A percentile compares a stretch with the other conserved stretches of the same genome.
phyloP scores from a whole-genome alignment of 164 flowering plant species.

The Vitis amurensis region DNA sequence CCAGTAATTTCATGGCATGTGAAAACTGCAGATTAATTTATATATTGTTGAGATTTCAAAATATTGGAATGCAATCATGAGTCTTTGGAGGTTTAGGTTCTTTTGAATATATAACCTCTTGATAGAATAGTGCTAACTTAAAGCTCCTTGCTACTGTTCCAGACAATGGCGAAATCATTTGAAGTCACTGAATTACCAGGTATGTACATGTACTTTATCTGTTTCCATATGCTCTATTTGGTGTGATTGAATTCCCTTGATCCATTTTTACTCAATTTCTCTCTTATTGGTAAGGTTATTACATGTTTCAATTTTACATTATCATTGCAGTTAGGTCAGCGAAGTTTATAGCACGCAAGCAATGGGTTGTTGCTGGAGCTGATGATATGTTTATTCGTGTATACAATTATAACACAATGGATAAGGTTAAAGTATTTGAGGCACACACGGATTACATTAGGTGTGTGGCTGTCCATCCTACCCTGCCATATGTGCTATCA shows the following conservation, averaged over 20 bases:
- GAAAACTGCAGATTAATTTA: no score
- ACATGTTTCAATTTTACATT: neutral
- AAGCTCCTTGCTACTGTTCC: conserved; percentile 24
- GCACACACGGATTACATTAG: conserved; percentile 92
- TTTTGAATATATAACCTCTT: neutral
- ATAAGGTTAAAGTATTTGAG: conserved; percentile 88
- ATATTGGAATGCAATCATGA: neutral
- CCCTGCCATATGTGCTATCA: conserved; percentile 84
- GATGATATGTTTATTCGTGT: conserved; percentile 97
- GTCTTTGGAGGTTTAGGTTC: neutral
- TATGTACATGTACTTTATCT: conserved; percentile 15
- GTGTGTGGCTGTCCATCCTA: conserved; percentile 90
- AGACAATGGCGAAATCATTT: conserved; percentile 92
- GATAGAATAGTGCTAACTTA: conserved; percentile 7
- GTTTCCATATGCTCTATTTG: neutral
- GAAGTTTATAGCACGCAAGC: conserved; percentile 85
- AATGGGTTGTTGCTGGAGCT: conserved; percentile 97
- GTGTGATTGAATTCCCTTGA: neutral
- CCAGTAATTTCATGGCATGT: no score
- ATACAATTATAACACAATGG: conserved; percentile 96
- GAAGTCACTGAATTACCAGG: conserved; percentile 97
- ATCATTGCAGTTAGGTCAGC: conserved; percentile 80
- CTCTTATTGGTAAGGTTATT: neutral
- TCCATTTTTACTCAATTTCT: neutral
- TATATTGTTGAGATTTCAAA: no score